Evolutionary conservation across 2,329 filamentous ascomycete genomes (phyloP), one percentile per base, ranked within the genome.

Genomic region (Epicoccum nigrum): DNA sequence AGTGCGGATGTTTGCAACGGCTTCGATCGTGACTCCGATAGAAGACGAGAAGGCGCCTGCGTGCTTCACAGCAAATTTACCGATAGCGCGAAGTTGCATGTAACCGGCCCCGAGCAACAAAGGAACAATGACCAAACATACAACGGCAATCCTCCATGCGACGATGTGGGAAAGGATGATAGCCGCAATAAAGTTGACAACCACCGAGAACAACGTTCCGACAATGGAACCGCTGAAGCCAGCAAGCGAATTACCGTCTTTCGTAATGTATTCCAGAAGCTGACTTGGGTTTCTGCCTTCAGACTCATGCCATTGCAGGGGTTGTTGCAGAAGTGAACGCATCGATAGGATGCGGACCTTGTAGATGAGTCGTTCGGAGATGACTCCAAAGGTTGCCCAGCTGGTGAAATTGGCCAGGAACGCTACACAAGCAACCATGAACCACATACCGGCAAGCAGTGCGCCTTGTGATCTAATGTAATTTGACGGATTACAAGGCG

Each of bases 111-210:
- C 85, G 0, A 92, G 77, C 5, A 90, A 80, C 8, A 91, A 72
- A 0, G 88, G 89, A 0, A 91, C 83, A 7, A 84, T 79, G 0
- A 87, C 81, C 5, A 92, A 77, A 46, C 86, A 87, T 3, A 92
- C 88, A 12, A 92, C 73, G 0, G 87, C 87, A 54, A 92, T 89
- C 64, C 84, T 87, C 89, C 88, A 92, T 2, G 86, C 86, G 38
- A 92, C 78, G 35, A 90, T 83, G 55, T 89, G 86, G 0, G 87
- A 84, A 8, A 91, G 67, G 23, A 88, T 82, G 46, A 90, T 85
- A 1, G 85, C 86, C 0, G 82, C 83, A 13, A 90, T 56, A 21
- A 90, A 83, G 68, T 88, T 90, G 55, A 90, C 80, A 3, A 81
- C 59, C 17, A 89, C 86, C 0, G 86, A 85, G 50, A 90, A 83